phyloP scores from a whole-genome alignment of 306 rosid species.

The Erythrophleum fordii region DNA sequence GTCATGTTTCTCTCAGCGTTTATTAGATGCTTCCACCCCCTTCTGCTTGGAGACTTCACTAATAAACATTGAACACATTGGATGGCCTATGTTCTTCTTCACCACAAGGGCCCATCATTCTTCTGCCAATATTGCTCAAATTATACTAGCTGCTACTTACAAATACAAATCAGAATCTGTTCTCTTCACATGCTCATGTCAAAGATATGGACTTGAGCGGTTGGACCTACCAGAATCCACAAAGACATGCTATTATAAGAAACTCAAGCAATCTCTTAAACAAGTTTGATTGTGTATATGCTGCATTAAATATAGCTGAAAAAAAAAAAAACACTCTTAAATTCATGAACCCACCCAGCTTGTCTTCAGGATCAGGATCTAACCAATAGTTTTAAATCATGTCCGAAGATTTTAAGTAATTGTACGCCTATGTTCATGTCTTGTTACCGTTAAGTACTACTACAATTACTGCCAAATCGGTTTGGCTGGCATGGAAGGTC shows the following conservation, averaged over 20 bases:
- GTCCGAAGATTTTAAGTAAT: too few relatives aligned
- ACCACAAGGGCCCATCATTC: conserved; percentile 54
- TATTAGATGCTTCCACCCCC: conserved; percentile 36
- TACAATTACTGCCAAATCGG: too few relatives aligned
- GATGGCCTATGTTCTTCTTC: conserved; percentile 45
- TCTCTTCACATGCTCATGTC: conserved; percentile 65
- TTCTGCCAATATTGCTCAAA: conserved; percentile 28
- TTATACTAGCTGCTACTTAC: conserved; percentile 12
- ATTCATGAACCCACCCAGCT: neutral
- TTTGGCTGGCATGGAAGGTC: too few relatives aligned
- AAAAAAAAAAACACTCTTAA: neutral
- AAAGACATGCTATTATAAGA: neutral
- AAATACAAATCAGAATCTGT: conserved; percentile 35
- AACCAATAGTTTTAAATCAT: neutral
- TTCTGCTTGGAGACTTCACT: conserved; percentile 46
- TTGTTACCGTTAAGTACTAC: neutral
- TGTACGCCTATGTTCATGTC: neutral
- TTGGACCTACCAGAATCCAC: conserved; percentile 49
- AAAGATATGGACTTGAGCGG: conserved; percentile 21
- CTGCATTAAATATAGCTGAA: neutral
- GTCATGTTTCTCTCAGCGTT: conserved; percentile 41
- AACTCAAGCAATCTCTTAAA: neutral
- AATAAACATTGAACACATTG: conserved; percentile 61
- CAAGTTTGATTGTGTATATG: neutral
- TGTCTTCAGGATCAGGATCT: neutral